Conservation (phyloP, 345 rosid species). For the Cardamine chenopodiifolia region DNA sequence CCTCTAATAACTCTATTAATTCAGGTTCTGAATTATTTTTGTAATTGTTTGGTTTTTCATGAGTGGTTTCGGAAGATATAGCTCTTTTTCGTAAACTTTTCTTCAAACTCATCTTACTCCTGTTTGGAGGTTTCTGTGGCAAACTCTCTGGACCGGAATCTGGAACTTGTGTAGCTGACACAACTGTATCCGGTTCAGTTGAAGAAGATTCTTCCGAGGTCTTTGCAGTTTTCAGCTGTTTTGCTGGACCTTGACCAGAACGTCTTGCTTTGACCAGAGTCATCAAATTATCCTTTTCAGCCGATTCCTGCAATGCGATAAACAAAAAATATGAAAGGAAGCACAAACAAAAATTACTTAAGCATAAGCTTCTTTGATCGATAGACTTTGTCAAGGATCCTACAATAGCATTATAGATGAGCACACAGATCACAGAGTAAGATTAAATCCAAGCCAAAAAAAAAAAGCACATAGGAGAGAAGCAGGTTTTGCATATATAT, state of each 20-base stretch:
- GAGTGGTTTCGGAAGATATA: constrained; percentile 47
- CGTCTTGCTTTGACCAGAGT: constrained; percentile 44
- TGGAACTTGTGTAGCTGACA: constrained; percentile 51
- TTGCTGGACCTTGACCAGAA: constrained; percentile 47
- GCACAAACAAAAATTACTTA: background rate
- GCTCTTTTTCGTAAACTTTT: constrained; percentile 49
- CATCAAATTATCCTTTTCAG: constrained; percentile 47
- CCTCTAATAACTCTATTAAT: too few species aligned
- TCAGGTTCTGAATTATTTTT: constrained; percentile 41
- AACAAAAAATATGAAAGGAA: constrained; percentile 14
- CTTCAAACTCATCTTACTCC: constrained; percentile 67
- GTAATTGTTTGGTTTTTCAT: constrained; percentile 44
- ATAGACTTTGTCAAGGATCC: constrained; percentile 22
- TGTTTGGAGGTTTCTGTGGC: constrained; percentile 53
- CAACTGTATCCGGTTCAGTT: constrained; percentile 39
- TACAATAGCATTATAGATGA: background rate
- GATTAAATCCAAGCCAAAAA: constrained; percentile 12
- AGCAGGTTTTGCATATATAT: background rate
- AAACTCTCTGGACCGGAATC: constrained; percentile 43
- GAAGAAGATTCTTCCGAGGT: constrained; percentile 45
- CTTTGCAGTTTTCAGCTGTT: constrained; percentile 52
- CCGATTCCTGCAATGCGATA: constrained; percentile 46
- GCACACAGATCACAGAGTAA: constrained; percentile 19
- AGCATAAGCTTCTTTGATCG: constrained; percentile 17
- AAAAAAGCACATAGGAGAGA: background rate